These are phyloP conservation scores for Phytopythium cucurbitacearum DNA, from an alignment of 352 stramenopile genomes.

Conservation along the genomic window DNA sequence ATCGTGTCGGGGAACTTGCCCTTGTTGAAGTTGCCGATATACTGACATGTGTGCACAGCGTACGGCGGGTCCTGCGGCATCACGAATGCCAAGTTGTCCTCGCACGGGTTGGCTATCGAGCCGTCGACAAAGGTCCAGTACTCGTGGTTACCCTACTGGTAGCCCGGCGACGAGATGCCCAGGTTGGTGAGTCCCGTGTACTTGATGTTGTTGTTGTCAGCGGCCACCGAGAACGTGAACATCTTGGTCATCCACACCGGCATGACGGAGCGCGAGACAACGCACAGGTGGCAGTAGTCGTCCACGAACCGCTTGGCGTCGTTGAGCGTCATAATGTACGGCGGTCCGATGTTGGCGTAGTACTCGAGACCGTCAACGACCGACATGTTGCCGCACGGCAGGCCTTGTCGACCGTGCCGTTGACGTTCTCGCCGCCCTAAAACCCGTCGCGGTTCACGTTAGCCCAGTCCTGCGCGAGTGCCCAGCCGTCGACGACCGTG, in stretches of 20 bases:
- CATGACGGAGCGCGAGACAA: slow-evolving; percentile 28
- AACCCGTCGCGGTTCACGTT: slow-evolving; percentile 32
- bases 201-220: slow-evolving; percentile 49
- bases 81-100: slow-evolving; percentile 21
- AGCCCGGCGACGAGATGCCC: slow-evolving; percentile 37
- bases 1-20: slow-evolving; percentile 39
- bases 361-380: slow-evolving; percentile 36
- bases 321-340: slow-evolving; percentile 49
- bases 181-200: slow-evolving; percentile 46
- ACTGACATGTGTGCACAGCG: slow-evolving; percentile 45
- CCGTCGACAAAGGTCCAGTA: slow-evolving; percentile 41
- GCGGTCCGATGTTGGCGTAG: slow-evolving; percentile 37
- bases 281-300: slow-evolving; percentile 45
- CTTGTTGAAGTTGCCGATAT: slow-evolving; percentile 38
- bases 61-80: slow-evolving; percentile 37
- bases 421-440: slow-evolving; percentile 22
- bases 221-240: slow-evolving; percentile 45
- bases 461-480: slow-evolving; percentile 40
- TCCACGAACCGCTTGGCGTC: slow-evolving; percentile 41
- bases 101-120: slow-evolving; percentile 35
- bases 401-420: slow-evolving; percentile 18
- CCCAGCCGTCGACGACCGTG: slow-evolving; percentile 28
- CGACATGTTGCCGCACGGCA: slow-evolving; percentile 28
- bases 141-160: slow-evolving; percentile 17
- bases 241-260: slow-evolving; percentile 53